A percentile compares a stretch with the other conserved stretches of the same genome.
Conservation (phyloP, 129 eudicot species). For the Daucus carota region DH1_v3.0 NC_030387.2:5770501-5771000, state of each 20-base stretch:
- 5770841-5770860: too few species aligned
- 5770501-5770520: neutral
- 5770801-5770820: too few species aligned
- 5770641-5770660: constrained; percentile 60
- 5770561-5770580: constrained; percentile 41
- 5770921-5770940: constrained; percentile 37
- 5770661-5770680: constrained; percentile 63
- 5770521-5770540: neutral
- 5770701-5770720: too few species aligned
- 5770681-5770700: constrained; percentile 47
- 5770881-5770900: too few species aligned
- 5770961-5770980: constrained; percentile 89
- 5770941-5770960: constrained; percentile 54
- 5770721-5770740: too few species aligned
- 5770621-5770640: constrained; percentile 56
- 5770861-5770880: too few species aligned
- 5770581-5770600: constrained; percentile 40
- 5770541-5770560: neutral
- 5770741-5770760: too few species aligned
- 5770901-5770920: too few species aligned
- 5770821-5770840: too few species aligned
- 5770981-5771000: constrained; percentile 81
- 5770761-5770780: too few species aligned
- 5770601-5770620: constrained; percentile 19
- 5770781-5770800: too few species aligned